Evolutionary conservation across 129 eudicot genomes (phyloP), one percentile per base, ranked within the genome.

Genomic region (Ambrosia trifida): DNA sequence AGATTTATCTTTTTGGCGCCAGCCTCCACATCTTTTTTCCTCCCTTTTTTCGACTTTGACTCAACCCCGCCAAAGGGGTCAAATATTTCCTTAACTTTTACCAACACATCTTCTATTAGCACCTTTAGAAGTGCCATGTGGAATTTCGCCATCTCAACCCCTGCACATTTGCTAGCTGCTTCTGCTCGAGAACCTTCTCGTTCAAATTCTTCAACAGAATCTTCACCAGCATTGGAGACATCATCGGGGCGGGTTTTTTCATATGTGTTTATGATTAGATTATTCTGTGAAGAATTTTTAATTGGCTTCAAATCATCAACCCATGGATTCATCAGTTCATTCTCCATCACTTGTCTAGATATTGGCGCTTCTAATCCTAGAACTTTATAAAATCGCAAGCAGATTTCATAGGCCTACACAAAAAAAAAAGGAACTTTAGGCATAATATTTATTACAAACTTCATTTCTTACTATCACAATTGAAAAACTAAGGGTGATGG

Each of bases 241-340:
- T 50, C 78, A 43, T 73, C 45, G 24, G 17, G 64, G 28, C 30
- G 65, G 64, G 57, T 17, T 11, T 24, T 40, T 61, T 17, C 82
- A 28, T 17, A 33, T 44, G 72, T 28, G 53, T 64, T 71, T 38
- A 43, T 0, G 30, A 40, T 70, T 47, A 35, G 19, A 36, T 54
- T 44, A n/a, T 70, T 77, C 30, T 60, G 64, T 24, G 70, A 66
- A 18, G 84, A 67, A 36, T 52, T 38, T 61, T 31, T 82, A 19
- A 72, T 32, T n/a, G 85, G 81, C 28, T 67, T 81, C 50, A 58
- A 35, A 63, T 76, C 64, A 45, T 89, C 96, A 65, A 82, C 74
- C 96, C 99, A 94, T 35, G 99, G 97, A 78, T 81, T 80, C 45
- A 80, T 72, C 30, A 94, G 83, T 68, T 94, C 99, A 12, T 57